Conservation (phyloP, 2,329 filamentous ascomycete genomes). For the Westerdykella aurantiaca region DNA sequence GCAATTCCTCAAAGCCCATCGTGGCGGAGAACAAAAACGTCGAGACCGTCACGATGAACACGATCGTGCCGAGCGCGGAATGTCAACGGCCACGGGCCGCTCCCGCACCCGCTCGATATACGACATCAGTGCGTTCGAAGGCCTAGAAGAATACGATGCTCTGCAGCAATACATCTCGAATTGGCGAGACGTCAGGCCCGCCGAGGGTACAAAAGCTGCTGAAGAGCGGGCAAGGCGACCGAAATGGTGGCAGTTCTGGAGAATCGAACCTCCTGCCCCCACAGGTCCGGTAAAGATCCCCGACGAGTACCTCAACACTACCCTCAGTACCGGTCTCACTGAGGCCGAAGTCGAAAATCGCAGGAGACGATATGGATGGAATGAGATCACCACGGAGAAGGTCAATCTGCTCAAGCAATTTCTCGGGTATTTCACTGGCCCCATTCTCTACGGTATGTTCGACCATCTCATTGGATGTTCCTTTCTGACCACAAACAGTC, state of each 20-base stretch:
- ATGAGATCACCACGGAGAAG: slow-evolving; percentile 69
- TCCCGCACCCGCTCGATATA: slow-evolving; percentile 33
- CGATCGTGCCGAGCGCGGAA: slow-evolving; percentile 32
- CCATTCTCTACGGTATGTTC: slow-evolving; percentile 66
- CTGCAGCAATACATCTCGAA: slow-evolving; percentile 63
- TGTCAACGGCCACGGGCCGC: slow-evolving; percentile 22
- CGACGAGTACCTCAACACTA: slow-evolving; percentile 60
- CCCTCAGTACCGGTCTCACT: slow-evolving; percentile 60
- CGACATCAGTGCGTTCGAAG: slow-evolving; percentile 37
- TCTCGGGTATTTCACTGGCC: slow-evolving; percentile 68
- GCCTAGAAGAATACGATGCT: slow-evolving; percentile 58
- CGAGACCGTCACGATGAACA: slow-evolving; percentile 8
- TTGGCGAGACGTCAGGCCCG: slow-evolving; percentile 53
- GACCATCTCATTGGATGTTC: not conserved
- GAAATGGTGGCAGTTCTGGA: slow-evolving; percentile 55
- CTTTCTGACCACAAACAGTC: slow-evolving; percentile 42
- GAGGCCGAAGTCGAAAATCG: slow-evolving; percentile 56
- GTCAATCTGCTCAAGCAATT: slow-evolving; percentile 71
- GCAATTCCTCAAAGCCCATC: not conserved
- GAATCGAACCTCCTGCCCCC: slow-evolving; percentile 22
- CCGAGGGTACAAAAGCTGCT: slow-evolving; percentile 32
- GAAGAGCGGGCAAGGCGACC: slow-evolving; percentile 46
- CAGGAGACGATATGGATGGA: slow-evolving; percentile 62
- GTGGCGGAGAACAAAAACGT: not conserved
- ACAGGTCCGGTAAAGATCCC: slow-evolving; percentile 45